Base-by-base conservation (phyloP, 1,284 basidiomycete genomes). In the Trichosporon sp. region DNA sequence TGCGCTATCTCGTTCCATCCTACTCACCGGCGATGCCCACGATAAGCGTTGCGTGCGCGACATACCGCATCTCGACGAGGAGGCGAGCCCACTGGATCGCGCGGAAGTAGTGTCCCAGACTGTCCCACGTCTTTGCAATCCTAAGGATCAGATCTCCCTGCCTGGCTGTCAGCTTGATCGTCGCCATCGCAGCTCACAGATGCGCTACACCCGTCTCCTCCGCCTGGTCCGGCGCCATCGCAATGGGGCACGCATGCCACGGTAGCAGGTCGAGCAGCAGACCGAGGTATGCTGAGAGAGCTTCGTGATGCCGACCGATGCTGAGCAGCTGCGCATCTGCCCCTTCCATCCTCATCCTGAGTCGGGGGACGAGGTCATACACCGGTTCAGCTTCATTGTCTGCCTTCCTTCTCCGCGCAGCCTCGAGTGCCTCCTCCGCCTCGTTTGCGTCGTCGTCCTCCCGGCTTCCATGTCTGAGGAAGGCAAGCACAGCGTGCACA, bases 11-110 rank as follows among this genome's bases (percentile, higher is more conserved):
- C 35, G 35, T 54, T 11, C 6, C 5, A 5, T 26, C 26, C 26
- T 8, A 54, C 51, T 54, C 21, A 54, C 51, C 51, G 3, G 51
- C 51, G 8, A 54, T 54, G n/a, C 51, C 51, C 2, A 54, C 51
- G 19, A 54, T 54, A 4, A 54, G 51, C 51, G 51, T 54, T 4
- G 51, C 26, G 51, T 54, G 51, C 19, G 10, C 4, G 5, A 54
- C 51, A 21, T 54, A 54, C 51, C 51, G 51, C 51, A 54, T 54
- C 21, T 54, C 51, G 51, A 54, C 21, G 51, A 54, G 51, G 51
- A 54, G 51, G 19, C 51, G 51, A 1, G 21, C 51, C 51, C 51
- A 54, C 51, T 54, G 51, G 51, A 54, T 54, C 3, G 51, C 51
- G 21, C 51, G 51, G 51, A 54, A 19, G 19, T 21, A 54, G 19